Base-by-base conservation (phyloP, 306 rosid species). In the Quercus engelmannii region DNA sequence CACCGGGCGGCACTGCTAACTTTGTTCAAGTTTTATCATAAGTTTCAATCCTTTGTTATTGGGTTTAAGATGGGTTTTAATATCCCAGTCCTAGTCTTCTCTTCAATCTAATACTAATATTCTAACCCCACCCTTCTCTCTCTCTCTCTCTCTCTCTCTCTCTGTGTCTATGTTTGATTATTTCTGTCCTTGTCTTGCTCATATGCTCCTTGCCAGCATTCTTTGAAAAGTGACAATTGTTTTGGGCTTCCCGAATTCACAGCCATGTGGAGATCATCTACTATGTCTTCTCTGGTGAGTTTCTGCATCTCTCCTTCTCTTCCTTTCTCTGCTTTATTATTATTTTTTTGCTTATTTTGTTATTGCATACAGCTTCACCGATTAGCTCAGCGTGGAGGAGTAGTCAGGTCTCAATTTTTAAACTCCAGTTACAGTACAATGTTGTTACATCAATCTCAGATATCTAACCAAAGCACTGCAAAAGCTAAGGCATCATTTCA, bases 311-410 rank as follows among this genome's bases (percentile, higher is more conserved):
- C 25, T 52, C 55, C 61, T 12, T 13, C 26, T 57, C 46, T 41
- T 4, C 21, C 20, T 69, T 31, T 41, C 13, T 20, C 62, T 38
- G 5, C 64, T 51, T 67, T 6, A 3, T 65, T 49, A 20, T 11
- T 5, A 1, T 25, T 25, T 8, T 41, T 38, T 0, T 41, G 3
- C n/a, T 20, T 38, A 4, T 6, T 20, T 20, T 73, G 51, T 20
- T 17, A 30, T 64, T 20, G 30, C 3, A 12, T 46, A 38, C 70
- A 85, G 88, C 82, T 78, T 71, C 73, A 78, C 26, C 76, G 79
- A 6, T 63, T 81, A 63, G 19, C 76, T 78, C 79, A 43, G 73
- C 74, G 67, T 59, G 83, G 85, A 71, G 83, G 85, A 71, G 69
- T 26, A 38, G 30, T 56, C 28, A 75, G 81, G 72, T 33, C 43